These are phyloP conservation scores for Cystobasidium pallidum DNA, from an alignment of 1,284 basidiomycete species.

Conservation along the genomic window DNA sequence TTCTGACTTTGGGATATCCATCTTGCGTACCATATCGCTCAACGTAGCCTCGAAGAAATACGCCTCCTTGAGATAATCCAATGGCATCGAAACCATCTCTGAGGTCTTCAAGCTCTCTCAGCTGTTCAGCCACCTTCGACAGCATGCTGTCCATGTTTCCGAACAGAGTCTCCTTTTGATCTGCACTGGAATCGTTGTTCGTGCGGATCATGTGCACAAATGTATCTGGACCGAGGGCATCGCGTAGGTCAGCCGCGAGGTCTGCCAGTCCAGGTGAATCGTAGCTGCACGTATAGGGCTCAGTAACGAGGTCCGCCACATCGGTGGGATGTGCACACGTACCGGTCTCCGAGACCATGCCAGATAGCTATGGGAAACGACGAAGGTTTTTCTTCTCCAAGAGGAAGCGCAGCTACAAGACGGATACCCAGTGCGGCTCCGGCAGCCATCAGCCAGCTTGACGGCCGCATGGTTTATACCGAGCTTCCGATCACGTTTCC, in stretches of 20 bases:
- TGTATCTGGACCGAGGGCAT: slow-evolving; percentile 66
- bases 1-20: slow-evolving; percentile 68
- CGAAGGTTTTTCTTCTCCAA: neutral
- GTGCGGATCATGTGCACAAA: slow-evolving; percentile 82
- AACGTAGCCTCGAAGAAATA: slow-evolving; percentile 87
- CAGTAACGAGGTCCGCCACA: slow-evolving; percentile 51
- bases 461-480: neutral
- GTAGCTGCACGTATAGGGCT: slow-evolving; percentile 54
- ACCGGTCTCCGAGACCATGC: slow-evolving; percentile 83
- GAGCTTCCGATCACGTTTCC: slow-evolving; percentile 6
- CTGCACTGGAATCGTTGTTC: slow-evolving; percentile 68
- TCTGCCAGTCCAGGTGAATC: slow-evolving; percentile 33
- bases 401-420: neutral
- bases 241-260: slow-evolving; percentile 52
- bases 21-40: slow-evolving; percentile 71
- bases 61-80: slow-evolving; percentile 92
- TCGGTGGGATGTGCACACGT: neutral
- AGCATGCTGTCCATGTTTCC: slow-evolving; percentile 79
- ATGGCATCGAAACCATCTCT: slow-evolving; percentile 73
- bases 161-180: slow-evolving; percentile 66
- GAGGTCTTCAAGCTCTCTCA: slow-evolving; percentile 71
- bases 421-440: neutral
- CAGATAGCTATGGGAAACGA: slow-evolving; percentile 83
- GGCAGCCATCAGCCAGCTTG: slow-evolving; percentile 5
- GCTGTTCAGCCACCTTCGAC: slow-evolving; percentile 67